phyloP scores from a whole-genome alignment of 2,329 filamentous ascomycete species.

The Lachnellula arida region DNA sequence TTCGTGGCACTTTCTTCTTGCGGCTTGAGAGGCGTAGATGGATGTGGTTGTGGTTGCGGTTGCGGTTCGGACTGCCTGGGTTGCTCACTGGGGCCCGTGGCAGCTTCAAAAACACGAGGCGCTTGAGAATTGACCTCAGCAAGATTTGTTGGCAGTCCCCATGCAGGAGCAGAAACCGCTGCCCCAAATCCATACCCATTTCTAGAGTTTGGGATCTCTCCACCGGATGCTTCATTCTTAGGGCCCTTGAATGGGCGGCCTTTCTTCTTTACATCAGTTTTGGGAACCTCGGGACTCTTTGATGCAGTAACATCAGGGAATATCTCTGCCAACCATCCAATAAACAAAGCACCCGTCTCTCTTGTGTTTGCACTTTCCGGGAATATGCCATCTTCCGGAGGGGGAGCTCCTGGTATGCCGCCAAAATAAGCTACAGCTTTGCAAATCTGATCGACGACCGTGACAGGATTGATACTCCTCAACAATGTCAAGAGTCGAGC shows the following conservation, averaged over 20 bases:
- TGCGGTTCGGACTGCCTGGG: slow-evolving; percentile 13
- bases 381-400: slow-evolving; percentile 46
- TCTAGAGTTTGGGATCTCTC: slow-evolving; percentile 23
- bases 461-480: slow-evolving; percentile 48
- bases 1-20: slow-evolving; percentile 10
- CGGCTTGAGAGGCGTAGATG: slow-evolving; percentile 17
- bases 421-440: slow-evolving; percentile 61
- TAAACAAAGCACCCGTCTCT: slow-evolving; percentile 52
- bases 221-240: slow-evolving; percentile 5
- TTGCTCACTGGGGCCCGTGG: slow-evolving; percentile 7
- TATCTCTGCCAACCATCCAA: slow-evolving; percentile 60
- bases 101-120: slow-evolving; percentile 12
- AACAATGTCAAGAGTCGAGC: slow-evolving; percentile 54
- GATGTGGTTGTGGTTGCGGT: slow-evolving; percentile 11
- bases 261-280: slow-evolving; percentile 24
- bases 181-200: slow-evolving; percentile 30
- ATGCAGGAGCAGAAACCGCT: slow-evolving; percentile 27
- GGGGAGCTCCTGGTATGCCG: slow-evolving; percentile 50
- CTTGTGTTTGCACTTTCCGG: slow-evolving; percentile 53
- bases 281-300: slow-evolving; percentile 18
- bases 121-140: slow-evolving; percentile 24
- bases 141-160: slow-evolving; percentile 28
- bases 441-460: slow-evolving; percentile 58
- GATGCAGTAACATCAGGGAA: slow-evolving; percentile 42
- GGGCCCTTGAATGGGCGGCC: slow-evolving; percentile 20